Evolutionary conservation across 2,329 filamentous ascomycete species (phyloP).

Genomic region (Davidsoniella neocaledoniae): DNA sequence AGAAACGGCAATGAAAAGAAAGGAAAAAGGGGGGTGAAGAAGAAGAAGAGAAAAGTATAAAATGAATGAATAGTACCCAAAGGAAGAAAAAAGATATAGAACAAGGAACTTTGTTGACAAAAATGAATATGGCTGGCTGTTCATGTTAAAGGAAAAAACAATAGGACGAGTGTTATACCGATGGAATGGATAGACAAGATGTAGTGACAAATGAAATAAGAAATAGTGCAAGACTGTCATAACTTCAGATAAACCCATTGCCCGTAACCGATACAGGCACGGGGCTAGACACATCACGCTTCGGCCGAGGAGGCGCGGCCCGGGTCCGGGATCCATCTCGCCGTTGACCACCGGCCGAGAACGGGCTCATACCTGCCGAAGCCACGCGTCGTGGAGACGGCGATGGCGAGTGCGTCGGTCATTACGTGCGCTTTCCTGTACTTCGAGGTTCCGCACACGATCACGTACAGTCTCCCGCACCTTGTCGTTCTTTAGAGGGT

Average conservation of each 20-base stretch:
- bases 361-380: background rate
- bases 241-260: constrained; percentile 1
- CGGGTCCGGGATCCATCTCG: background rate
- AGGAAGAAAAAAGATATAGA: background rate
- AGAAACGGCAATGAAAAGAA: background rate
- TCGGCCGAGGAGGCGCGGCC: background rate
- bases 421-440: background rate
- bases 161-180: too few relatives aligned
- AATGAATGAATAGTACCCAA: background rate
- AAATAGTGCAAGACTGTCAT: too few relatives aligned
- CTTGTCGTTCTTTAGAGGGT: background rate
- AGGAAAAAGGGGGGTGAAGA: background rate
- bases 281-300: constrained; percentile 1
- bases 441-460: constrained; percentile 9
- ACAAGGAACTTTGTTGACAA: background rate
- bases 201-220: too few relatives aligned
- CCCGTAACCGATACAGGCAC: background rate
- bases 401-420: too few relatives aligned
- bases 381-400: background rate
- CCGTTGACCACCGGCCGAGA: background rate
- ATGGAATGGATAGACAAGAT: too few relatives aligned
- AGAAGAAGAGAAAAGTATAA: background rate
- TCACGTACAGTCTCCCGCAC: constrained; percentile 6
- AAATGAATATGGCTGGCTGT: background rate
- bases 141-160: too few relatives aligned